Base-by-base conservation (phyloP, 129 eudicot genomes). In the Pittosporum tobira region DNA sequence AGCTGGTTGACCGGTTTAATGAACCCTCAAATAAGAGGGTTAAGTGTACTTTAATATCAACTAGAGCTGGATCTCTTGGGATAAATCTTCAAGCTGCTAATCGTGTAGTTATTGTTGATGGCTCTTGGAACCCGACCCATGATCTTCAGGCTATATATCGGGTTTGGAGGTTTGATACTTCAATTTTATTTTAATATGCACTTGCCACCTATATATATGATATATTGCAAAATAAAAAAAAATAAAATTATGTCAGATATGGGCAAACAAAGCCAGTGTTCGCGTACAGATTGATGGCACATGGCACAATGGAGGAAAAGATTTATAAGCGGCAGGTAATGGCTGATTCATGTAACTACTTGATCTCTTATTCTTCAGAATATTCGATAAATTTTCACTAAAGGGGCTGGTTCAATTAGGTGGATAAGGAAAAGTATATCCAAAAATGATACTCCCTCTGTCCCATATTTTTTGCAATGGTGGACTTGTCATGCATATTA, bases 121-220 rank as follows among this genome's bases (percentile, higher is more conserved):
- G 96, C 48, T 86, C 98, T 55, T 91, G 98, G 98, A 91, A 91
- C 65, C 98, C 98, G 46, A 91, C 98, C 43, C 71, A 86, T 25
- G 98, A 91, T 81, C 98, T 91, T 79, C 98, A 91, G 71, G 98
- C 98, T 66, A 86, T 91, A 63, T 91, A 67, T 71, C 79, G 98
- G 55, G 98, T 72, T 68, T 91, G 98, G 98, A 86, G 98, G 98
- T 91, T 81, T 47, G 67, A 36, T 37, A 36, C 28, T 16, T 45
- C 15, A 38, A 26, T 15, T 25, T 25, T 48, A 16, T 25, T 52
- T 67, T 11, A 22, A 8, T 44, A 9, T 62, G 19, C 23, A 30
- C 21, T 2, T n/a, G 2, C 49, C 16, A 21, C 7, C 1, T 31
- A n/a, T 3, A 19, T 16, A 18, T 34, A 34, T 34, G 40, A 30